Percentiles rank a stretch among this genome's conserved stretches.
phyloP scores from a whole-genome alignment of 495 filamentous ascomycete genomes.

The Aspergillus panamensis region DNA sequence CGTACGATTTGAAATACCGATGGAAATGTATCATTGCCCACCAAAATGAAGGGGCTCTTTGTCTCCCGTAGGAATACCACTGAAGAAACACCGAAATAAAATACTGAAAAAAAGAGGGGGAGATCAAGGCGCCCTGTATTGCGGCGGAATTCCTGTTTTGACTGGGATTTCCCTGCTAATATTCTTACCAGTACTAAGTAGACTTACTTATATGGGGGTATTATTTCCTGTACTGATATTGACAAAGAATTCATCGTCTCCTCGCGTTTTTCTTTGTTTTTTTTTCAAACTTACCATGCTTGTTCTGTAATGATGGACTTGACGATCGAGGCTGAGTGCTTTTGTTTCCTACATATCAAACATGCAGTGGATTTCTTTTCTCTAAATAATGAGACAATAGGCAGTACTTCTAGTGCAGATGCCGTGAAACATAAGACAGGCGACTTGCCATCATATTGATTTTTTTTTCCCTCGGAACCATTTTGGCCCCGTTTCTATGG shows the following conservation, averaged over 20 bases:
- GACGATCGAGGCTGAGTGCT: background rate
- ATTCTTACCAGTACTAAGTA: background rate
- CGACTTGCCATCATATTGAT: background rate
- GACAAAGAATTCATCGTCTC: background rate
- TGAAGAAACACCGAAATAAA: background rate
- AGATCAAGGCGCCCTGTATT: background rate
- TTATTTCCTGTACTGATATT: too few species aligned
- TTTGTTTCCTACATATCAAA: background rate
- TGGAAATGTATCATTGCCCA: too few species aligned
- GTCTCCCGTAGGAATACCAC: too few species aligned
- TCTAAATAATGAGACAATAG: background rate
- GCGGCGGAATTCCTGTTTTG: background rate
- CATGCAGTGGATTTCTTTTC: background rate
- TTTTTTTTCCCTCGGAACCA: background rate
- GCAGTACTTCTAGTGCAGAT: background rate
- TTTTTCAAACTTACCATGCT: background rate
- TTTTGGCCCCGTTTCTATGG: background rate
- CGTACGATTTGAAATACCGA: background rate
- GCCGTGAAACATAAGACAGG: constrained; percentile 8
- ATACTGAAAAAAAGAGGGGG: too few species aligned
- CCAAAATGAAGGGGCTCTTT: too few species aligned
- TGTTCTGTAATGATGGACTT: too few species aligned
- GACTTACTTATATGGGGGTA: too few species aligned
- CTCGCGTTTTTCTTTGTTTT: background rate
- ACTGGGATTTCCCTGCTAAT: background rate